Conservation (phyloP, 371 early-diverging fungal species). For the Synchytrium microbalum region DNA sequence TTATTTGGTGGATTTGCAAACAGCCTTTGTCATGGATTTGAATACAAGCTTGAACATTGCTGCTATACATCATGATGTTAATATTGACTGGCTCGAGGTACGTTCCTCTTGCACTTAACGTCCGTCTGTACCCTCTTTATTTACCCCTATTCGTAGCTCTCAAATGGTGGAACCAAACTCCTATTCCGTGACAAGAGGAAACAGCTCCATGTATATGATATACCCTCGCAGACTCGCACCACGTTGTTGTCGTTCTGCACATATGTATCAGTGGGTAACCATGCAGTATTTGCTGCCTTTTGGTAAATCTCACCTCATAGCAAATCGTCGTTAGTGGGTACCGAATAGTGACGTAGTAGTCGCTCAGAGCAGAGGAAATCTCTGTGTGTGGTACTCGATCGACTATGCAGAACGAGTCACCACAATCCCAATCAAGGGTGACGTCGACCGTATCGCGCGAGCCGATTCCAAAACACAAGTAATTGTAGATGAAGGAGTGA, state of each 20-base stretch:
- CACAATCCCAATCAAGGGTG: slow-evolving; percentile 50
- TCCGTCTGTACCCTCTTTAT: background rate
- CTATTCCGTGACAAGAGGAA: slow-evolving; percentile 42
- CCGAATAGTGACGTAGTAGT: slow-evolving; percentile 49
- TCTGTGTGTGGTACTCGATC: slow-evolving; percentile 52
- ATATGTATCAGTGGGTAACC: slow-evolving; percentile 37
- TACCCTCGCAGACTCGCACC: slow-evolving; percentile 27
- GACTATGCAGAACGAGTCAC: slow-evolving; percentile 48
- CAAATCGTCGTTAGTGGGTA: slow-evolving; percentile 35
- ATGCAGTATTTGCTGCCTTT: background rate
- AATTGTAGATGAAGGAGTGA: slow-evolving; percentile 51
- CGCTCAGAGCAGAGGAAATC: slow-evolving; percentile 41
- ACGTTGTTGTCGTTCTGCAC: slow-evolving; percentile 41
- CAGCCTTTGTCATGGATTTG: slow-evolving; percentile 42
- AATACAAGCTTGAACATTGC: slow-evolving; percentile 26
- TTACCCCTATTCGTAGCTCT: slow-evolving; percentile 24
- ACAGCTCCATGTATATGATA: slow-evolving; percentile 45
- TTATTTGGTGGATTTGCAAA: slow-evolving; percentile 46
- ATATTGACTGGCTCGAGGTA: slow-evolving; percentile 50
- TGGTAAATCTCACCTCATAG: background rate
- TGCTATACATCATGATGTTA: slow-evolving; percentile 39
- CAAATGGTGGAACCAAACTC: slow-evolving; percentile 46
- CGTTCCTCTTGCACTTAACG: background rate
- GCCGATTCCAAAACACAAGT: slow-evolving; percentile 45
- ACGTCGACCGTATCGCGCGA: slow-evolving; percentile 47